Evolutionary conservation across 331 rosid genomes (phyloP), one percentile per base, ranked within the genome.

Genomic region (Malus hybrid): DNA sequence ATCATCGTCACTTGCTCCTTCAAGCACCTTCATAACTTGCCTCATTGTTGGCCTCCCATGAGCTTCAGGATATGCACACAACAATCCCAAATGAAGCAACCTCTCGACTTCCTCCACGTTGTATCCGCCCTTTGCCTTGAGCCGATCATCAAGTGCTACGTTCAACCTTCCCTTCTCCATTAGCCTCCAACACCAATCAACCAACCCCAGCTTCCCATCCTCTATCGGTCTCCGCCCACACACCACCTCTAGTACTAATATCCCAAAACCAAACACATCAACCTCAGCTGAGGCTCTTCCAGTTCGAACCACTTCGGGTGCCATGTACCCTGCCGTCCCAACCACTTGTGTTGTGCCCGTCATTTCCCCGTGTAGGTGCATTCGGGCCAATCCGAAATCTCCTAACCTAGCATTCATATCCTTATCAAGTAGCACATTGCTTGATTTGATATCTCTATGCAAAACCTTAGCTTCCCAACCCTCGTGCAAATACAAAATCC

Each of bases 41-140:
- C 82, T 81, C 87, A 89, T 89, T 28, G 78, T 80, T 67, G 90
- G 94, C 83, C 94, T 83, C 8, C 61, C 55, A 24, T 6, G 65
- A 56, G 91, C 83, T 22, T 87, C 87, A 29, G 75, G 80, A 58
- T 78, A 65, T n/a, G 89, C 79, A 65, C 94, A 89, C 61, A 39
- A 39, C 46, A 39, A 50, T 15, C 56, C n/a, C 57, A 52, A 52
- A 52, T 52, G 10, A 52, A 52, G 20, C 0, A 52, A 52, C 4
- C 3, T 52, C 9, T 52, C 57, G 4, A 52, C 20, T 0, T 16
- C 53, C 57, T 52, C 20, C 57, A 52, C 1, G 4, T 0, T 52
- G 3, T 16, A 52, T 52, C 4, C 10, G 1, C 20, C 57, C 1
- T 52, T 52, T 5, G 0, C 20, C 57, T 52, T 52, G 20, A 52